Base-by-base conservation (phyloP, 495 filamentous ascomycete species). In the Pseudotulostoma volvatum region DNA sequence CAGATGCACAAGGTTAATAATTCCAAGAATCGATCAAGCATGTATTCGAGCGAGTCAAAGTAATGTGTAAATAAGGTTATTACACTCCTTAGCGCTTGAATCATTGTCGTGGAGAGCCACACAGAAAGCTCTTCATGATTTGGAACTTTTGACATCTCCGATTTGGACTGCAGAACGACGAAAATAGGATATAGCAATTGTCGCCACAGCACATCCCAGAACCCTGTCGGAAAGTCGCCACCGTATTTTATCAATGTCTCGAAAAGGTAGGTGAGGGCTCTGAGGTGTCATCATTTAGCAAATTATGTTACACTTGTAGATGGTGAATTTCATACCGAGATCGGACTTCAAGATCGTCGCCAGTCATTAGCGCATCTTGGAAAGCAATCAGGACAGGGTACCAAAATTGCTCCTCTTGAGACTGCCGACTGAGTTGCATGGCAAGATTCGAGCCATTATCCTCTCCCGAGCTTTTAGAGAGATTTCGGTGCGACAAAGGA, bases 71-170 rank as follows among this genome's bases (percentile, higher is more conserved):
- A 96, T 17, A 99, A 73, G 0, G 81, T 86, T 48, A 99, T 95
- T 81, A 99, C 93, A 59, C 94, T 96, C 34, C 90, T 76, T 44
- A 99, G 62, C 11, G 90, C 90, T 56, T 99, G 90, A 33, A 99
- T 99, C 86, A 99, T 96, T 14, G 90, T 99, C 0, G 90, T 99
- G 9, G 86, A 94, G 23, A 99, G 69, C 90, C 90, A 99, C n/a
- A 99, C 90, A 1, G 88, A 94, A 14, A 95, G 67, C 47, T 94
- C 86, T 53, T 99, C 90, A 45, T 93, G 86, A 42, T 84, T 94
- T 2, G 84, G 71, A 13, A 84, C 82, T 49, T 94, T 93, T 36
- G 75, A 74, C 82, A 95, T 93, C 56, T 99, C 90, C 0, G 87
- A 90, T 44, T 86, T 82, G 7, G 87, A 93, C 45, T 90, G 86